Conservation (phyloP, 2,329 filamentous ascomycete genomes). For the Lachnellula cervina region DNA sequence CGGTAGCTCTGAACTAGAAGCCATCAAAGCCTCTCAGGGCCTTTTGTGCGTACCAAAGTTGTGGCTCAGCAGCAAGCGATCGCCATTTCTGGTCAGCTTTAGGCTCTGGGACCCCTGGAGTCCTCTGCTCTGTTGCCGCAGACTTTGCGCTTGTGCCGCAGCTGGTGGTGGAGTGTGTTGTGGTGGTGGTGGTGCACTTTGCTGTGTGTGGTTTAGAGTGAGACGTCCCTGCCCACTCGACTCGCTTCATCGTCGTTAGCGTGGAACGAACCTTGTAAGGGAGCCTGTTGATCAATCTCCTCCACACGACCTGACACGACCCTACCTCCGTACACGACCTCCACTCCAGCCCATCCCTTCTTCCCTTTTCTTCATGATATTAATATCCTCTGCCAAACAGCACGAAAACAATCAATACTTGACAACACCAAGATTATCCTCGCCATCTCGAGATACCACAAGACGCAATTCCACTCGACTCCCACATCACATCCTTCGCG, state of each 20-base stretch:
- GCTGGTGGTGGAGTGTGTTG: background rate
- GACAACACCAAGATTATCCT: background rate
- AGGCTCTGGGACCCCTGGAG: background rate
- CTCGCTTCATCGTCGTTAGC: background rate
- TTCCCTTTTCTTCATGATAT: background rate
- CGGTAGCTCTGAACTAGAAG: no score
- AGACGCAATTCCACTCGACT: background rate
- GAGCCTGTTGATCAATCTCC: background rate
- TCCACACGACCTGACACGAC: no score
- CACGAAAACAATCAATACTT: background rate
- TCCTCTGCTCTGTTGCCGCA: background rate
- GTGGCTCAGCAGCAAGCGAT: background rate
- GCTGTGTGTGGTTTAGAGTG: background rate
- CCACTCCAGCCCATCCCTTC: background rate
- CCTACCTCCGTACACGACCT: no score
- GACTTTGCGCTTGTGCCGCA: background rate
- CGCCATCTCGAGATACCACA: background rate
- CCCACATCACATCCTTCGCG: background rate
- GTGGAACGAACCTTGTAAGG: background rate
- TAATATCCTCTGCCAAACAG: background rate
- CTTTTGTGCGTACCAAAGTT: background rate
- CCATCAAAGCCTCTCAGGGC: background rate
- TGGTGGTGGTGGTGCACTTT: background rate
- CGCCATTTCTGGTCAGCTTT: background rate
- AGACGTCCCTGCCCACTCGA: background rate